Base-by-base conservation (phyloP, 1,139 yeast genomes). In the Lodderomyces theae region DNA sequence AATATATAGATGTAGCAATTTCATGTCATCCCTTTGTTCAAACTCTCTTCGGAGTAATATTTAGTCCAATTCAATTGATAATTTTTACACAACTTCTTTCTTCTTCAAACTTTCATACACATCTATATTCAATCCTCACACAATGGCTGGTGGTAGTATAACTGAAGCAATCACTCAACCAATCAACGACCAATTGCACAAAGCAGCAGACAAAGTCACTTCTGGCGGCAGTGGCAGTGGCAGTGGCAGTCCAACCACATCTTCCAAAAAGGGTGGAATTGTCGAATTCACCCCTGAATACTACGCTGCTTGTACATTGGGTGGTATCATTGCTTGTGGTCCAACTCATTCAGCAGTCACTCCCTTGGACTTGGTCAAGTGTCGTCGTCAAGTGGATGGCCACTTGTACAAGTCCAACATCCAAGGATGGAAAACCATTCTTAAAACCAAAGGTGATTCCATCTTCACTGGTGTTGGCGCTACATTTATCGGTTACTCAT, bases 291-390 rank as follows among this genome's bases (percentile, higher is more conserved):
- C 90, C 3, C 70, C 74, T 18, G 84, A 86, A 60, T 90, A 85
- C 66, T 90, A 78, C 66, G 77, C 79, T 37, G 82, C 95, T 35
- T 90, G 97, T 65, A 83, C 95, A 9, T 46, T 87, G 31, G 97
- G 97, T 41, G 97, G 97, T 52, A 73, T 86, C 40, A 57, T 82
- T 48, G 97, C 97, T 3, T 90, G 97, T 72, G 97, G 97, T 26
- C 95, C 96, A 25, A 90, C 97, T 11, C 97, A 90, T 66, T 82
- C 96, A 2, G 78, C 86, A 2, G 94, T 90, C 25, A 86, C 96
- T 5, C 97, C 97, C 3, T 74, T 90, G 48, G 97, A 90, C 67
- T 72, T 90, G 49, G 95, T 90, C 60, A 90, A 90, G 69, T 85
- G 95, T 68, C 83, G 97, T 60, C 74, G 94, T 53, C 97, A 90